phyloP scores from a whole-genome alignment of 2,329 filamentous ascomycete species.

The Hypomyces perniciosus region DNA sequence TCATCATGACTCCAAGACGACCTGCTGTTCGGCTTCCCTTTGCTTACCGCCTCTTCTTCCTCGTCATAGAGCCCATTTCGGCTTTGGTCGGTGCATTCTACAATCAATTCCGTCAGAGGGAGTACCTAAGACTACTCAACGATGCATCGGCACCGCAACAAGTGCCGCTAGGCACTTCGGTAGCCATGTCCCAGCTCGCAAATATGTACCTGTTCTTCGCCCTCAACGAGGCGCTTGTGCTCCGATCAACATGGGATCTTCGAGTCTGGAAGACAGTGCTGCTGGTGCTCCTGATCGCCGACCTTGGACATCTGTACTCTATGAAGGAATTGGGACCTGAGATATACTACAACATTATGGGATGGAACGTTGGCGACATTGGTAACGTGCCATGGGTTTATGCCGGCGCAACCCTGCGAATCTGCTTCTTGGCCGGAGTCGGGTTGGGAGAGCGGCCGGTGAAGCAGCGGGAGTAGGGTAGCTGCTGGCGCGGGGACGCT shows the following conservation, averaged over 20 bases:
- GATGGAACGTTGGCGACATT: slow-evolving; percentile 63
- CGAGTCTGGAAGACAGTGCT: slow-evolving; percentile 66
- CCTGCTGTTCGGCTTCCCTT: slow-evolving; percentile 47
- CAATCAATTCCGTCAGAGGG: slow-evolving; percentile 42
- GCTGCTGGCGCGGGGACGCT: too few relatives aligned
- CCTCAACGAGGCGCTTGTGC: slow-evolving; percentile 69
- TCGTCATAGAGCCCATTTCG: slow-evolving; percentile 60
- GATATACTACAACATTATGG: slow-evolving; percentile 57
- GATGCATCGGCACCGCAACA: slow-evolving; percentile 36
- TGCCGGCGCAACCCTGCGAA: slow-evolving; percentile 52
- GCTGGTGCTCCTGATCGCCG: slow-evolving; percentile 63
- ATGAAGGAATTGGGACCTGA: slow-evolving; percentile 51
- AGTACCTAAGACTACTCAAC: slow-evolving; percentile 61
- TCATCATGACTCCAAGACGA: slow-evolving; percentile 21
- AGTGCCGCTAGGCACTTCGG: slow-evolving; percentile 54
- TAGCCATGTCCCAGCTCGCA: slow-evolving; percentile 67
- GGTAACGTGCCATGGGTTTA: slow-evolving; percentile 69
- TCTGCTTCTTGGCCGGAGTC: slow-evolving; percentile 53
- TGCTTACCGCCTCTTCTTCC: slow-evolving; percentile 66
- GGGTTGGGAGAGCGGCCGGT: slow-evolving; percentile 36
- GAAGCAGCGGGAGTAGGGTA: slow-evolving; percentile 13
- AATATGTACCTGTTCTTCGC: slow-evolving; percentile 75
- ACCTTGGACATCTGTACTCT: slow-evolving; percentile 68
- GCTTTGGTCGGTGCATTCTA: slow-evolving; percentile 49
- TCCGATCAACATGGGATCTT: slow-evolving; percentile 62